These are phyloP conservation scores for Annulohypoxylon moriforme DNA, from an alignment of 495 filamentous ascomycete species.

Conservation along the genomic window DNA sequence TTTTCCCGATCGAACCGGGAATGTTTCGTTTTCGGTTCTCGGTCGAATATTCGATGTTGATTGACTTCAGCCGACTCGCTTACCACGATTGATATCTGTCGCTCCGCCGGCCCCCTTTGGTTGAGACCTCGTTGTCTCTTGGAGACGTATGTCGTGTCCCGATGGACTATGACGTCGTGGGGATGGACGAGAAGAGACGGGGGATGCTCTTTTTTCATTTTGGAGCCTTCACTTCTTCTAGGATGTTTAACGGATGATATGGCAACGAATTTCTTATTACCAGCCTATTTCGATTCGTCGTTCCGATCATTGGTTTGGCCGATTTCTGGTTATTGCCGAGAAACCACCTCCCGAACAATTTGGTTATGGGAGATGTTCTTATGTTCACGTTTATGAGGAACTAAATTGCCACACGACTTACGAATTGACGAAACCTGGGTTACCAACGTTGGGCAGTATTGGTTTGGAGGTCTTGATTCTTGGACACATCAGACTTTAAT, in stretches of 20 bases:
- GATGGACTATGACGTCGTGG: conserved; percentile 34
- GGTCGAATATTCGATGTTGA: conserved; percentile 30
- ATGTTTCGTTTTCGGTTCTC: neutral
- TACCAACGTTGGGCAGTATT: neutral
- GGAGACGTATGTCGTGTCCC: conserved; percentile 33
- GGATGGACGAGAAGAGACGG: conserved; percentile 3
- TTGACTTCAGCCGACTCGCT: conserved; percentile 36
- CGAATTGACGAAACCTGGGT: neutral
- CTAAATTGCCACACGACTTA: conserved; percentile 8
- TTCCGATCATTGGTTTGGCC: neutral
- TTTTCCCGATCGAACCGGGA: conserved; percentile 6
- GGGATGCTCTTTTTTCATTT: neutral
- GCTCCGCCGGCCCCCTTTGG: conserved; percentile 29
- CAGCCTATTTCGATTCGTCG: neutral
- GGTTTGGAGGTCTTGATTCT: neutral
- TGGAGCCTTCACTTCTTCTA: neutral
- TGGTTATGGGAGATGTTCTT: neutral
- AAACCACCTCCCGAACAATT: neutral
- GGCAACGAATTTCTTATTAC: neutral
- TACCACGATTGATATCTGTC: conserved; percentile 26
- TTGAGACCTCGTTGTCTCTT: conserved; percentile 29
- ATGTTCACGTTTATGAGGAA: neutral
- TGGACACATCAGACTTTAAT: no score
- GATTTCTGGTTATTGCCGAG: neutral
- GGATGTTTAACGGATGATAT: conserved; percentile 1